Base-by-base conservation (phyloP, 2,329 filamentous ascomycete genomes). In the Neodidymelliopsis sp. region DNA sequence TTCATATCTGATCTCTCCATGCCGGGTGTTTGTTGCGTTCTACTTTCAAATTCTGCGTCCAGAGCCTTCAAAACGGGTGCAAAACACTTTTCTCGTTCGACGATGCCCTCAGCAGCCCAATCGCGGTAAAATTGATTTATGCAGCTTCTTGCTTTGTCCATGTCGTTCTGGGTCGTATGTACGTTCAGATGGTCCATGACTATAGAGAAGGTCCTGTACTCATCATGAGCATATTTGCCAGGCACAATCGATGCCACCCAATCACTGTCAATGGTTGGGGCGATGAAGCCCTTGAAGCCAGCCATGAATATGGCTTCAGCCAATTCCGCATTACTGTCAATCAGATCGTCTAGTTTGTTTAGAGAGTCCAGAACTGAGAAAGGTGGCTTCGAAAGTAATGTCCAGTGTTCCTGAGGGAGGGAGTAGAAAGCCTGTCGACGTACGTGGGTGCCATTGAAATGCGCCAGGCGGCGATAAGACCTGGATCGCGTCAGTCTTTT, bases 71-170 rank as follows among this genome's bases (percentile, higher is more conserved):
- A 74, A 6, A 97, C 82, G 0, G 90, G 91, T 0, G 79, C 81
- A 66, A 94, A 95, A 66, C 88, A 91, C 3, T 84, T 84, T n/a
- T 84, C 78, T 28, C 94, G 80, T 76, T 99, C 95, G 0, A 72
- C 68, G 2, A 76, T 78, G 0, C 93, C 94, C 63, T 89, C 91
- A 2, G 79, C 81, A 18, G 90, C 91, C 94, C 95, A 99, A 72
- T 99, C 94, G 12, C 94, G 86, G 73, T 92, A 97, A 70, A 97
- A 90, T 67, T 99, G 94, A 9, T 93, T 86, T 40, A 99, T 81
- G 2, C 92, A 97, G 65, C 91, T 96, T 54, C 91, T 84, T 2
- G 93, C 92, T 74, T 97, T 99, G 69, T 96, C 91, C 42, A 95
- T 78, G 65, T 97, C 93, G 16, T 79, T 78, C 19, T 84, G 75